Evolutionary conservation across 2,329 filamentous ascomycete genomes (phyloP).

Genomic region (Colletotrichum orchidophilum): DNA sequence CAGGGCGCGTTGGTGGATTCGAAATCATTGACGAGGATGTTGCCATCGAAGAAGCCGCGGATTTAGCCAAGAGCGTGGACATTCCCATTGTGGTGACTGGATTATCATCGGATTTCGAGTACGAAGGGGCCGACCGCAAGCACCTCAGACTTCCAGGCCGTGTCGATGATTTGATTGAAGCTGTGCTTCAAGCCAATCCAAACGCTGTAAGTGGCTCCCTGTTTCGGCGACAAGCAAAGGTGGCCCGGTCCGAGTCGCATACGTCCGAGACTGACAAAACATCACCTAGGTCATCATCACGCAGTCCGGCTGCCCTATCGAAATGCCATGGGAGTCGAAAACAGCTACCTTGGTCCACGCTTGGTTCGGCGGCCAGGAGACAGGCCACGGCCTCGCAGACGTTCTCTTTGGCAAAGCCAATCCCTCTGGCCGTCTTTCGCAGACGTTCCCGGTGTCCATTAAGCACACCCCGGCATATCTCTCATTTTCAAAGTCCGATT

Average conservation of each 20-base stretch:
- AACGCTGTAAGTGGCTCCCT: conserved; percentile 59
- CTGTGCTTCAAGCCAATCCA: conserved; percentile 72
- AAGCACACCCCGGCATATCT: conserved; percentile 80
- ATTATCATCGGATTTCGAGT: conserved; percentile 84
- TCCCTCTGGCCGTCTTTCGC: conserved; percentile 78
- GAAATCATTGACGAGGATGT: conserved; percentile 64
- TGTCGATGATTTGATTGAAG: conserved; percentile 74
- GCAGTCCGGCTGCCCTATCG: conserved; percentile 79
- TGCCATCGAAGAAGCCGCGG: conserved; percentile 72
- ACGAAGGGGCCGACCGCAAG: conserved; percentile 80
- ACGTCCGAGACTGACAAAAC: not conserved
- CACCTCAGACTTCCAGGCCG: conserved; percentile 80
- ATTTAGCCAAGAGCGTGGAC: conserved; percentile 75
- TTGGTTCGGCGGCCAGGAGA: conserved; percentile 90
- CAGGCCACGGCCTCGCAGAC: conserved; percentile 82
- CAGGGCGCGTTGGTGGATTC: conserved; percentile 64
- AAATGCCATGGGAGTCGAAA: conserved; percentile 73
- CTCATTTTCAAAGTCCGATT: conserved; percentile 77
- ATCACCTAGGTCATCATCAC: conserved; percentile 67
- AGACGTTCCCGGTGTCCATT: conserved; percentile 74
- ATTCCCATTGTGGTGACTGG: conserved; percentile 81
- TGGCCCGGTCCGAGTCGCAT: conserved; percentile 46
- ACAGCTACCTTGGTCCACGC: conserved; percentile 74
- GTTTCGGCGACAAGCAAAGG: no score
- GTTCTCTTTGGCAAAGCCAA: conserved; percentile 79